A percentile compares a stretch with the other conserved stretches of the same genome.
Evolutionary conservation across 345 rosid species (phyloP).

Genomic region (Iberis pinnata): DNA sequence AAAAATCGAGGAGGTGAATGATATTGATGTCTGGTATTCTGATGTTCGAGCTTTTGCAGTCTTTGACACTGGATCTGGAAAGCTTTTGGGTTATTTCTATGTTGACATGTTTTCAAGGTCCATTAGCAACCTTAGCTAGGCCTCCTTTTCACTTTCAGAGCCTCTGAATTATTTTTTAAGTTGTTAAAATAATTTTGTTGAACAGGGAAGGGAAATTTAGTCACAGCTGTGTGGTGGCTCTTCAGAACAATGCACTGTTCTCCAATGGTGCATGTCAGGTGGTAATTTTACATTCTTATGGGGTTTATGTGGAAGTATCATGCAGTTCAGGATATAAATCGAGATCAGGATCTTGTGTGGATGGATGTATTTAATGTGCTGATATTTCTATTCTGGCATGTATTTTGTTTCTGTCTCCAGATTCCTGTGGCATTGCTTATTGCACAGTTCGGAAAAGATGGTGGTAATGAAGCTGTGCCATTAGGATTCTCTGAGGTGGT

Average conservation of each 20-base stretch:
- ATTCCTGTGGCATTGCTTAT: constrained; percentile 67
- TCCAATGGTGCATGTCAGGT: constrained; percentile 62
- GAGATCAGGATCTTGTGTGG: constrained; percentile 9
- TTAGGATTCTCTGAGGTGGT: constrained; percentile 88
- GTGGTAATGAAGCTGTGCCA: constrained; percentile 36
- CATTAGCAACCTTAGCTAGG: constrained; percentile 13
- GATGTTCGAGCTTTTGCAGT: constrained; percentile 68
- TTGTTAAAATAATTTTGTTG: constrained; percentile 15
- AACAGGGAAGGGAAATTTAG: constrained; percentile 79
- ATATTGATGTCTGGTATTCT: constrained; percentile 67
- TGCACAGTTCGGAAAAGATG: constrained; percentile 59
- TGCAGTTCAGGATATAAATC: constrained; percentile 10
- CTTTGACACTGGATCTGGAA: constrained; percentile 67
- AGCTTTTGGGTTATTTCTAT: constrained; percentile 83
- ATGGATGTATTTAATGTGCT: constrained; percentile 12
- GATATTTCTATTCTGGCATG: background rate
- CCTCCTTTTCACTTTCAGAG: constrained; percentile 7
- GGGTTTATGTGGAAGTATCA: constrained; percentile 10
- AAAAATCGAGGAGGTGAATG: constrained; percentile 64
- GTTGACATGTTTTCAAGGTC: constrained; percentile 80
- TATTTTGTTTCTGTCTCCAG: constrained; percentile 36
- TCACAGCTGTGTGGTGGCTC: constrained; percentile 76
- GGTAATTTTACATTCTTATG: constrained; percentile 1
- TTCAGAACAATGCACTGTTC: constrained; percentile 69
- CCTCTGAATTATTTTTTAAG: constrained; percentile 11